Percentiles rank a stretch among this genome's conserved stretches.
Evolutionary conservation across 2,329 filamentous ascomycete species (phyloP).

Genomic region (Stemphylium lycopersici): DNA sequence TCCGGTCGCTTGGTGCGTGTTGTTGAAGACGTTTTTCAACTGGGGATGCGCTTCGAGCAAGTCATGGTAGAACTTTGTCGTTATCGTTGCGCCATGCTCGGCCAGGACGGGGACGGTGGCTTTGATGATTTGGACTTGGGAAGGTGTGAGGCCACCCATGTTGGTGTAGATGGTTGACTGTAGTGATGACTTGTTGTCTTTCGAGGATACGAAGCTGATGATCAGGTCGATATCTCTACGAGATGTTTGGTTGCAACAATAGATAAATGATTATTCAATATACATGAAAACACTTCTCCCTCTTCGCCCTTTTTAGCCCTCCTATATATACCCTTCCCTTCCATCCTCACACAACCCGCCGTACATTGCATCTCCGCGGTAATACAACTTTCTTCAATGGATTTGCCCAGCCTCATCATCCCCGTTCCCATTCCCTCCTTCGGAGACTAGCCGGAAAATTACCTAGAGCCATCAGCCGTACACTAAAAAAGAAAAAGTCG

Average conservation of each 20-base stretch:
- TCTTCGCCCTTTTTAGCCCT: too few relatives aligned
- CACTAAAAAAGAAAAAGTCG: neutral
- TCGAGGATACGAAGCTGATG: too few relatives aligned
- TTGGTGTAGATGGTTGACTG: neutral
- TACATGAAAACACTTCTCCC: too few relatives aligned
- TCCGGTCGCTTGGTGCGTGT: conserved; percentile 70
- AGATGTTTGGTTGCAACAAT: too few relatives aligned
- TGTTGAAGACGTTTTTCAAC: conserved; percentile 74
- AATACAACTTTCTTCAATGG: neutral
- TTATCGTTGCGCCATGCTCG: conserved; percentile 71
- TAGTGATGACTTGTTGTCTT: neutral
- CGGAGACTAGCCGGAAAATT: neutral
- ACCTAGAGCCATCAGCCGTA: neutral
- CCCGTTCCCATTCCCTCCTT: too few relatives aligned
- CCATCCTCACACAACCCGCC: conserved; percentile 6
- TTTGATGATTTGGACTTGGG: conserved; percentile 70
- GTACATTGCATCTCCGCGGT: conserved; percentile 14
- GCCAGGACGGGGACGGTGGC: conserved; percentile 72
- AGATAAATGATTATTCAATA: too few relatives aligned
- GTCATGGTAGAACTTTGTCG: conserved; percentile 73
- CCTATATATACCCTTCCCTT: neutral
- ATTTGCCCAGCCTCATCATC: neutral
- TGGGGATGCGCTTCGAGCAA: conserved; percentile 70
- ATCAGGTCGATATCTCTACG: too few relatives aligned
- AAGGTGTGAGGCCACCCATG: conserved; percentile 59